Conservation (phyloP, 306 rosid genomes). For the Pterocarpus macrocarpus region DNA sequence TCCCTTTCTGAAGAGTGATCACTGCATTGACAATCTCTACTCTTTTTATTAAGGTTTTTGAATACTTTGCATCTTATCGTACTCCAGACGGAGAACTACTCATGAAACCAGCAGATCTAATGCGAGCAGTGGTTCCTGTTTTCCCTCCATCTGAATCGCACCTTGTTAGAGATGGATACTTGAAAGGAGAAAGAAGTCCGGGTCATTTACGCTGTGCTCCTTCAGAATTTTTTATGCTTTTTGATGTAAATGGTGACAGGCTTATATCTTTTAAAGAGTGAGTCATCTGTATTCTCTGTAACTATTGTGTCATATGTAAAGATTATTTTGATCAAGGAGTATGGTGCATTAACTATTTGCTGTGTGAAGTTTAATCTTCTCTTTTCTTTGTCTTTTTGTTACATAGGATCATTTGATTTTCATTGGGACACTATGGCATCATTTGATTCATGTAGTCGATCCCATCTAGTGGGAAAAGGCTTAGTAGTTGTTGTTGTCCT, state of each 20-base stretch:
- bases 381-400: background rate
- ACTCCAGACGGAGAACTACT: constrained; percentile 75
- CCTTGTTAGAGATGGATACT: constrained; percentile 90
- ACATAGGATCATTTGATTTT: background rate
- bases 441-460: background rate
- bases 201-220: constrained; percentile 78
- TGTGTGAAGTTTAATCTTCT: background rate
- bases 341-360: background rate
- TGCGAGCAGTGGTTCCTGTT: constrained; percentile 97
- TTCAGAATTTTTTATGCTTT: constrained; percentile 86
- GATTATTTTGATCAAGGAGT: background rate
- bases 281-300: constrained; percentile 47
- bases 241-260: constrained; percentile 79
- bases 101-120: constrained; percentile 85
- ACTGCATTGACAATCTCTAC: constrained; percentile 42
- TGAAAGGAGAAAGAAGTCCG: constrained; percentile 87
- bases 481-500: background rate
- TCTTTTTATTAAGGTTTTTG: constrained; percentile 73
- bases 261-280: constrained; percentile 90
- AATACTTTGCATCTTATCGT: constrained; percentile 84
- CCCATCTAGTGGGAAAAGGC: background rate
- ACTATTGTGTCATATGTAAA: constrained; percentile 13
- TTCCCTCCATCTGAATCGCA: constrained; percentile 97
- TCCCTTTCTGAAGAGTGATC: constrained; percentile 24
- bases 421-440: background rate